These are phyloP conservation scores for Daldinia childiae DNA, from an alignment of 495 filamentous ascomycete genomes.

Conservation along the genomic window DNA sequence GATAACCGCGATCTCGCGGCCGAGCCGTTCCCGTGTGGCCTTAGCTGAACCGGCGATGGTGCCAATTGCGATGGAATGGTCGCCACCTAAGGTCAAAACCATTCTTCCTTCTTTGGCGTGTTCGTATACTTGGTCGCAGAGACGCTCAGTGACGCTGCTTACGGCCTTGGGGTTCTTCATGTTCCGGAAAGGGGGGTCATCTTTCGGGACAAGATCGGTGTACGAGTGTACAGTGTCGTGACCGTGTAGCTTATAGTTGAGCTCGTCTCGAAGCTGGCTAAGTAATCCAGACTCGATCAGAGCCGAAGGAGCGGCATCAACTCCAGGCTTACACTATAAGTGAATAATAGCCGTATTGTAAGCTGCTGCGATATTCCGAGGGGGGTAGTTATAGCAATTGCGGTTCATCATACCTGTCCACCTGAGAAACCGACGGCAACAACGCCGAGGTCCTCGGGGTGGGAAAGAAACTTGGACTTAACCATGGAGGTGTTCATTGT, in stretches of 20 bases:
- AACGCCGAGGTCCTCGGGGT: constrained; percentile 81
- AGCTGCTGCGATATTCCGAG: constrained; percentile 8
- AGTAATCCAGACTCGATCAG: constrained; percentile 91
- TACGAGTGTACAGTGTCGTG: constrained; percentile 88
- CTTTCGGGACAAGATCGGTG: constrained; percentile 73
- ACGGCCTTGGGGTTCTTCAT: constrained; percentile 96
- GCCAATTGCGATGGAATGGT: constrained; percentile 96
- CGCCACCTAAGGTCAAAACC: constrained; percentile 92
- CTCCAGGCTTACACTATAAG: constrained; percentile 83
- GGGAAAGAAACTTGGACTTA: constrained; percentile 80
- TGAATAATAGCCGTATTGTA: constrained; percentile 17
- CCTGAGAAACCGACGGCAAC: constrained; percentile 97
- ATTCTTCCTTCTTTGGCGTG: constrained; percentile 86
- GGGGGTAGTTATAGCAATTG: constrained; percentile 5
- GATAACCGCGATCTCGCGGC: constrained; percentile 87
- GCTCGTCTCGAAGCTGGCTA: constrained; percentile 80
- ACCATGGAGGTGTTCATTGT: constrained; percentile 72
- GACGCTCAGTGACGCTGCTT: constrained; percentile 81
- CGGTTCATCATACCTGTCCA: constrained; percentile 76
- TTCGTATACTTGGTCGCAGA: constrained; percentile 85
- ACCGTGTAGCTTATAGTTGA: constrained; percentile 86
- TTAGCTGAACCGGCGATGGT: constrained; percentile 85
- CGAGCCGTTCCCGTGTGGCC: constrained; percentile 83
- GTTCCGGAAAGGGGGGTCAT: constrained; percentile 79
- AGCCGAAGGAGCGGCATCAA: constrained; percentile 91